phyloP scores from a whole-genome alignment of 31 red algal genomes.

The Porphyra umbilicalis region DNA sequence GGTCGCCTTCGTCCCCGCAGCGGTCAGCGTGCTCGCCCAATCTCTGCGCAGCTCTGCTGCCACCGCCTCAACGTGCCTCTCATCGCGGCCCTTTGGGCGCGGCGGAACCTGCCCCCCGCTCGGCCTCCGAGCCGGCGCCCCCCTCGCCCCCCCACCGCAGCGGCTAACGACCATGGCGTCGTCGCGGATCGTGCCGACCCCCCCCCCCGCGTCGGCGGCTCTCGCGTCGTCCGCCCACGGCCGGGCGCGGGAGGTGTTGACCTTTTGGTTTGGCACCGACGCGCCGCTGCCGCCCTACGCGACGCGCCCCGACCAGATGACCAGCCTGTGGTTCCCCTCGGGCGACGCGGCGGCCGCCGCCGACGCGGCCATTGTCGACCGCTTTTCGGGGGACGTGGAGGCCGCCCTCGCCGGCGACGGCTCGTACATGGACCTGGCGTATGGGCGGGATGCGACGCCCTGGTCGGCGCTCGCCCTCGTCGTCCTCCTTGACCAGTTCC shows the following conservation, averaged over 20 bases:
- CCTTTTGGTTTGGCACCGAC: slow-evolving; percentile 41
- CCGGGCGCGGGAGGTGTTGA: slow-evolving; percentile 8
- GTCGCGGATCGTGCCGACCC: background rate
- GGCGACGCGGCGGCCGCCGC: slow-evolving; percentile 19
- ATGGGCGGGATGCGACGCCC: slow-evolving; percentile 8
- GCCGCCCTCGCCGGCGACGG: slow-evolving; percentile 18
- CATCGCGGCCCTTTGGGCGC: too few relatives aligned
- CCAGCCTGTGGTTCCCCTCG: slow-evolving; percentile 8
- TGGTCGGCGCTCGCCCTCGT: slow-evolving; percentile 51
- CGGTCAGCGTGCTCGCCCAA: too few relatives aligned
- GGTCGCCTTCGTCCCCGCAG: too few relatives aligned
- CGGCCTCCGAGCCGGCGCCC: too few relatives aligned
- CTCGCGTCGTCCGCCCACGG: background rate
- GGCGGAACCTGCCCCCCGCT: too few relatives aligned
- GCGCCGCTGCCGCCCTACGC: slow-evolving; percentile 12
- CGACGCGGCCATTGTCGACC: slow-evolving; percentile 31
- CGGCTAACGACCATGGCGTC: too few relatives aligned
- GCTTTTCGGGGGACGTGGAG: slow-evolving; percentile 29
- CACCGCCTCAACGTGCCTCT: too few relatives aligned
- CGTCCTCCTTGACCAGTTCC: slow-evolving; percentile 80
- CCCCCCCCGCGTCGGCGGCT: background rate
- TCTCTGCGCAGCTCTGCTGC: too few relatives aligned
- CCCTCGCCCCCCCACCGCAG: too few relatives aligned
- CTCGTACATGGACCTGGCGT: slow-evolving; percentile 25
- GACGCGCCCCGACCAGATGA: background rate